Conservation (phyloP, 441 rosid species). For the Aquilaria agallochum region DNA sequence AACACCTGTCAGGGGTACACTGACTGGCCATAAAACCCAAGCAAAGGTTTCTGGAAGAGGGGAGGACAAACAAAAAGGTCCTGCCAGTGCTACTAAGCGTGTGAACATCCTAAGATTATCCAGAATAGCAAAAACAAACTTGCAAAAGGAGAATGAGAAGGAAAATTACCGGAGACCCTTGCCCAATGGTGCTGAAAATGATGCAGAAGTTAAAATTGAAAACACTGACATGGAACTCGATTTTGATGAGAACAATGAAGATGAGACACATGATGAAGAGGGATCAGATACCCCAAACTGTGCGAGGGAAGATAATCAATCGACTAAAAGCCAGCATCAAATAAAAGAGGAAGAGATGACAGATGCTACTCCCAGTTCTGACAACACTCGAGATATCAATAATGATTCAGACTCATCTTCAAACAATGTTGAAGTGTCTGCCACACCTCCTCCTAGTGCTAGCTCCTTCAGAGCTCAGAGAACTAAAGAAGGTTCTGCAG, state of each 20-base stretch:
- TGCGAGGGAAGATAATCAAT: conserved; percentile 32
- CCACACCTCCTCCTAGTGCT: conserved; percentile 57
- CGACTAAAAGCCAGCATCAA: conserved; percentile 33
- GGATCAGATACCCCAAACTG: conserved; percentile 45
- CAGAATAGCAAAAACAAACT: conserved; percentile 84
- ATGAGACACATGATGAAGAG: conserved; percentile 82
- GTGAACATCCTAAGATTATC: conserved; percentile 90
- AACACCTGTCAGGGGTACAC: conserved; percentile 63
- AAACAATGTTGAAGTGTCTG: conserved; percentile 50
- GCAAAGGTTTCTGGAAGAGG: conserved; percentile 51
- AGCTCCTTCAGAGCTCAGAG: conserved; percentile 61
- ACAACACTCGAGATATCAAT: conserved; percentile 30
- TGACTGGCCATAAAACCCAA: conserved; percentile 50
- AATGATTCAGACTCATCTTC: conserved; percentile 53
- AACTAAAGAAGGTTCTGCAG: conserved; percentile 43
- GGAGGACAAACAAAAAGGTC: conserved; percentile 69
- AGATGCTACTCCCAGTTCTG: conserved; percentile 32
- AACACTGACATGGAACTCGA: conserved; percentile 98
- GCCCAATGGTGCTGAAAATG: conserved; percentile 69
- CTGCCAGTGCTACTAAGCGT: conserved; percentile 53
- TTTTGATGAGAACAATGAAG: conserved; percentile 80
- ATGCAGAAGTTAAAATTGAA: conserved; percentile 88
- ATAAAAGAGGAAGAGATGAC: conserved; percentile 38
- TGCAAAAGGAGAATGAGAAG: conserved; percentile 92
- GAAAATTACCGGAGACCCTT: conserved; percentile 90